phyloP scores from a whole-genome alignment of 2,329 filamentous ascomycete genomes.

The Alternaria novae-zelandiae region DNA sequence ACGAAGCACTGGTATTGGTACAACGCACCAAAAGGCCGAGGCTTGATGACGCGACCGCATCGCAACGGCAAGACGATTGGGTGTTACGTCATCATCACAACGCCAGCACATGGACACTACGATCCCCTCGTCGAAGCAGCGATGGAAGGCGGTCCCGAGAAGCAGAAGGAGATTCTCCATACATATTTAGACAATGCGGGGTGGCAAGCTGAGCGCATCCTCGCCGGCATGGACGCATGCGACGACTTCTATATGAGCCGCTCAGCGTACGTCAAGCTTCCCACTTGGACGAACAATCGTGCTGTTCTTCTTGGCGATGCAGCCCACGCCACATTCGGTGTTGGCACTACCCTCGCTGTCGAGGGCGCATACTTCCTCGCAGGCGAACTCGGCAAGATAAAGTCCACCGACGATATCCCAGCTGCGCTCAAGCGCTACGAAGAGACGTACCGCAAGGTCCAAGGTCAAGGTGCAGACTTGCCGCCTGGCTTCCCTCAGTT shows the following conservation, averaged over 20 bases:
- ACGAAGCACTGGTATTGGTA: constrained; percentile 34
- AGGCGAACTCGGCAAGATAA: constrained; percentile 42
- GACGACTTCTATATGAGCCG: constrained; percentile 57
- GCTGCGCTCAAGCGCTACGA: constrained; percentile 32
- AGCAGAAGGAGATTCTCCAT: constrained; percentile 52
- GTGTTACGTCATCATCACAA: constrained; percentile 34
- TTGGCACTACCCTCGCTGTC: constrained; percentile 45
- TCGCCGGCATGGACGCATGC: constrained; percentile 50
- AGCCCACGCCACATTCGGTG: constrained; percentile 42
- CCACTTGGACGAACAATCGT: constrained; percentile 55
- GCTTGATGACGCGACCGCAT: constrained; percentile 36
- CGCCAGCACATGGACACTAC: constrained; percentile 12
- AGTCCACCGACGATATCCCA: constrained; percentile 19
- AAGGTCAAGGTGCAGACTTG: constrained; percentile 19
- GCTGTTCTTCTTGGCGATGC: constrained; percentile 63
- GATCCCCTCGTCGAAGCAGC: constrained; percentile 24
- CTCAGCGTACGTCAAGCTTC: constrained; percentile 54
- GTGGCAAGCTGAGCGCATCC: constrained; percentile 54
- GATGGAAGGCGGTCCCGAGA: constrained; percentile 39
- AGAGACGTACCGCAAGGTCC: constrained; percentile 20
- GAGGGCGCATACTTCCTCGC: constrained; percentile 49
- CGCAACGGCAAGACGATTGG: constrained; percentile 32
- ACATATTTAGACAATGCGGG: constrained; percentile 49
- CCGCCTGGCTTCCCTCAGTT: constrained; percentile 26
- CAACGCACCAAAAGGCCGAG: constrained; percentile 28